Base-by-base conservation (phyloP, 2,329 filamentous ascomycete genomes). In the Aspergillus sp. region DNA sequence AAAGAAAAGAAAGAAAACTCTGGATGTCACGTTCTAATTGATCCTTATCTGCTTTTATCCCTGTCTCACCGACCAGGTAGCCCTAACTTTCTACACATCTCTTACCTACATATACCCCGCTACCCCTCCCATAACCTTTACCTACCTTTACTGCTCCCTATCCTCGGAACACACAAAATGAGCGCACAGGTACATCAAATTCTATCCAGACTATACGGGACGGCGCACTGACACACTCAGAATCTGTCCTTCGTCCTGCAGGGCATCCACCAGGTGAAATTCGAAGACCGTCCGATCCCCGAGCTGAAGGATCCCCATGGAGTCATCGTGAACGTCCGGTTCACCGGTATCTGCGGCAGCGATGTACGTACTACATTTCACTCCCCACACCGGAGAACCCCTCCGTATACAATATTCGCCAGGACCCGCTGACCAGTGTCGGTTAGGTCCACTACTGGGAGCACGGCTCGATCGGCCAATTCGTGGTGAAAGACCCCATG, bases 161-260 rank as follows among this genome's bases (percentile, higher is more conserved):
- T 11, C 21, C 11, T 29, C 25, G 11, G 25, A 29, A 10, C 25
- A 7, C 9, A 29, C 34, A 38, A 7, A 17, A 38, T 38, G 34
- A 38, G 14, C 14, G 34, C 34, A 38, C 34, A 38, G 14, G 34
- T 38, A 38, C 14, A 11, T 38, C 34, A 11, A 38, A 5, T 4
- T 4, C 34, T 10, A 29, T 38, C 11, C 34, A n/a, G 3, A 4
- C 7, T 38, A 6, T 38, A 17, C 14, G 34, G 2, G 34, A n/a
- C 34, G n/a, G 34, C 34, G 13, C 4, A 13, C 34, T 38, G 5
- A 38, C 14, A 16, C 14, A 1, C 34, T 13, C 62, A 90, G 88
- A 94, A 94, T 73, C 84, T 88, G 61, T 94, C 89, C 49, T 94
- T 94, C 75, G 78, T 95, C 70, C 88, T 96, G 64, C 85, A 92